Evolutionary conservation across 371 early-diverging fungal genomes (phyloP).

Genomic region (Apophysomyces ossiformis): DNA sequence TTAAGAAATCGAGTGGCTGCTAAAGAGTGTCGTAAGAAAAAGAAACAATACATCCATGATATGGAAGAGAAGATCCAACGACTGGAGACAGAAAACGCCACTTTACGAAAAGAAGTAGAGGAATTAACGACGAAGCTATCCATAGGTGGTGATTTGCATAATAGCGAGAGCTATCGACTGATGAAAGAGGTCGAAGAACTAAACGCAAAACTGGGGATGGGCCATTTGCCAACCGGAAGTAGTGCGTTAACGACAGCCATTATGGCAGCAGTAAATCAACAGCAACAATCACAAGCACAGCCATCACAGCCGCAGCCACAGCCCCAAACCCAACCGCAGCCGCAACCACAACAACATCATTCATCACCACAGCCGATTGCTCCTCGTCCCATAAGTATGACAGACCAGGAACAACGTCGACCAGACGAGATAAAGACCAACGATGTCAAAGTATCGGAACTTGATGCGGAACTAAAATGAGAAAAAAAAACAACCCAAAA

Average conservation of each 20-base stretch:
- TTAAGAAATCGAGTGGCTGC: conserved; percentile 80
- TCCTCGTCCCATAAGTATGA: not conserved
- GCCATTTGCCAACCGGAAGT: conserved; percentile 37
- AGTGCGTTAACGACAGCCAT: conserved; percentile 39
- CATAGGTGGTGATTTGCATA: conserved; percentile 58
- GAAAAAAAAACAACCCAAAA: not conserved
- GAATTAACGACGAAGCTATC: conserved; percentile 69
- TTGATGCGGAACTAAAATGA: not conserved
- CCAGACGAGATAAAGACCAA: conserved; percentile 12
- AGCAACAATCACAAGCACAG: conserved; percentile 9
- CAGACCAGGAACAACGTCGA: conserved; percentile 8
- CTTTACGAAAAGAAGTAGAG: conserved; percentile 65
- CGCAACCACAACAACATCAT: conserved; percentile 13
- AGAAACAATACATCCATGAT: conserved; percentile 76
- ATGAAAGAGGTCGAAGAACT: conserved; percentile 73
- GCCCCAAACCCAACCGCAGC: conserved; percentile 9
- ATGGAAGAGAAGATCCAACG: conserved; percentile 69
- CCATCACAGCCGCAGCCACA: conserved; percentile 15
- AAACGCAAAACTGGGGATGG: conserved; percentile 68
- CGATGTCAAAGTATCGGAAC: conserved; percentile 17
- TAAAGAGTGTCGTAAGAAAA: conserved; percentile 85
- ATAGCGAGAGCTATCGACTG: conserved; percentile 59
- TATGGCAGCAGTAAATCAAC: conserved; percentile 30
- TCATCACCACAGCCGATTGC: conserved; percentile 1
- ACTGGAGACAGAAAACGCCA: conserved; percentile 69